Evolutionary conservation across 2,329 filamentous ascomycete genomes (phyloP).

Genomic region (Pseudomassariella vexata): DNA sequence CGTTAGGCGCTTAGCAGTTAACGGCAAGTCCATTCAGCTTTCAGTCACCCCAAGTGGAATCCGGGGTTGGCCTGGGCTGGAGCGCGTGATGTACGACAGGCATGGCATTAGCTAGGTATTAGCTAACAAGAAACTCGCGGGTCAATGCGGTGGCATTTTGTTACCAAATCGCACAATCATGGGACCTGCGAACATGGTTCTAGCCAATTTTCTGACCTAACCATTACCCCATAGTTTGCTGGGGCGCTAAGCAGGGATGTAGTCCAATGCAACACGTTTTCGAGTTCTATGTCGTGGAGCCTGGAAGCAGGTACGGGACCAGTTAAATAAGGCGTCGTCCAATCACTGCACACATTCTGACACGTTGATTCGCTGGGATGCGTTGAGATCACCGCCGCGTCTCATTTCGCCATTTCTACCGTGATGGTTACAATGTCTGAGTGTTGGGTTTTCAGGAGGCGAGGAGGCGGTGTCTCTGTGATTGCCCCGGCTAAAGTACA

Average conservation of each 20-base stretch:
- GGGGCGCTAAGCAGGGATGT: neutral
- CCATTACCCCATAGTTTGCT: conserved; percentile 8
- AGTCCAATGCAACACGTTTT: neutral
- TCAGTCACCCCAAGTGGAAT: conserved; percentile 8
- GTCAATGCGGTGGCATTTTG: neutral
- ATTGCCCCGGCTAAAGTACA: too few relatives aligned
- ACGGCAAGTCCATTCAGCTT: too few relatives aligned
- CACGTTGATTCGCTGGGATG: neutral
- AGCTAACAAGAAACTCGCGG: conserved; percentile 4
- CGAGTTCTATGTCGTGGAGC: neutral
- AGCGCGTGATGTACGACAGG: conserved; percentile 10
- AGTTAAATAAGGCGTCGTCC: neutral
- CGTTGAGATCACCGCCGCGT: neutral
- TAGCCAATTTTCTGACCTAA: conserved; percentile 6
- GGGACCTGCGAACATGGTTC: conserved; percentile 2
- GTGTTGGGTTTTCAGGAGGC: too few relatives aligned
- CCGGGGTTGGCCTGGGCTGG: conserved; percentile 11
- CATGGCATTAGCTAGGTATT: conserved; percentile 8
- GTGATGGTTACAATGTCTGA: too few relatives aligned
- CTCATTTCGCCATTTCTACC: too few relatives aligned
- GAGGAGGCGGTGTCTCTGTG: too few relatives aligned
- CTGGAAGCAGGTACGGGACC: conserved; percentile 2
- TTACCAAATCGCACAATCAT: conserved; percentile 1
- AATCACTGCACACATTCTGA: neutral
- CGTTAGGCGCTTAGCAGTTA: conserved; percentile 10